Evolutionary conservation across 2,329 filamentous ascomycete species (phyloP).

Genomic region (Aspergillus bombycis): DNA sequence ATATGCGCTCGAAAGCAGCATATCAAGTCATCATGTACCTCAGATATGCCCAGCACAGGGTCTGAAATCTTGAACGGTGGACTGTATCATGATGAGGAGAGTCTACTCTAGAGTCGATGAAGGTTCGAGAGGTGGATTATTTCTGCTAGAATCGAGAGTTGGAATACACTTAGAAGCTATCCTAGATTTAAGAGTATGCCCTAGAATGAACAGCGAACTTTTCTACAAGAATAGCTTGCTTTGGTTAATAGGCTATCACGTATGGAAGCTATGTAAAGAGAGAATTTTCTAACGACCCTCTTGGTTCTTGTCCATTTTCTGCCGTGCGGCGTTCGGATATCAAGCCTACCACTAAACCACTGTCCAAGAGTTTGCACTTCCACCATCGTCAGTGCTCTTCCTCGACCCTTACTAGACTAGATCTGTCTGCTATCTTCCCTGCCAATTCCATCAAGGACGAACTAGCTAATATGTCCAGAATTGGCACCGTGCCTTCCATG

Average conservation of each 20-base stretch:
- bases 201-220: background rate
- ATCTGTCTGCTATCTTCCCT: conserved; percentile 22
- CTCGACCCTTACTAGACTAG: conserved; percentile 6
- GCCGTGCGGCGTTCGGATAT: background rate
- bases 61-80: background rate
- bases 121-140: background rate
- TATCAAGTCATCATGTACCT: background rate
- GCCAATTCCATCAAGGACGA: conserved; percentile 27
- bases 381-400: background rate
- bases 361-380: background rate
- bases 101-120: background rate
- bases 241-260: too few species aligned
- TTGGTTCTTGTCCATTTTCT: background rate
- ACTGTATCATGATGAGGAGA: background rate
- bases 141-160: too few species aligned
- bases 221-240: background rate
- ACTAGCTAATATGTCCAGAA: conserved; percentile 34
- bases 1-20: background rate
- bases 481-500: conserved; percentile 32
- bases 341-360: background rate
- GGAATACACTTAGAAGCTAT: background rate
- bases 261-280: too few species aligned
- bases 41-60: background rate
- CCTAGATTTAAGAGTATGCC: background rate
- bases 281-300: too few species aligned